Evolutionary conservation across 192 early-diverging fungal genomes (phyloP).

Genomic region (Allomyces javanicus): DNA sequence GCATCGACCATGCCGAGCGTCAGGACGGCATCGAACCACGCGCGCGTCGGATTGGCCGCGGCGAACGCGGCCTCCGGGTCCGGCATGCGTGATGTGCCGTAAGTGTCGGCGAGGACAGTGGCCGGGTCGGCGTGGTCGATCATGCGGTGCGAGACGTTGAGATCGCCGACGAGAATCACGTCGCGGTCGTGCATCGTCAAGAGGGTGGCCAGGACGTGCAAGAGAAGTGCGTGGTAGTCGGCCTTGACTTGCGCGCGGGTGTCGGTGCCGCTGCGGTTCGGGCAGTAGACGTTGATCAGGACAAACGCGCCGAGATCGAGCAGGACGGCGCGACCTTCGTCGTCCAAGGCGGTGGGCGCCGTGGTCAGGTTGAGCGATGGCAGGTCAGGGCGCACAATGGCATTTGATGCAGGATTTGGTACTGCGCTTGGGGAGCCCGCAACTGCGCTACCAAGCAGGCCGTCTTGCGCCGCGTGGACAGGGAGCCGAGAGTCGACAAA

Average conservation of each 20-base stretch:
- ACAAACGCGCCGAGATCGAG: constrained; percentile 57
- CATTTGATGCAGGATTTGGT: not conserved
- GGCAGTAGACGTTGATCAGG: constrained; percentile 54
- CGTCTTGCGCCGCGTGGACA: constrained; percentile 43
- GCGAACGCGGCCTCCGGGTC: constrained; percentile 31
- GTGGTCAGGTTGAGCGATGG: not conserved
- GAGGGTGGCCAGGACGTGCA: constrained; percentile 22
- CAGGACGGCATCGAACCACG: constrained; percentile 45
- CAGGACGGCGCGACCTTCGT: constrained; percentile 48
- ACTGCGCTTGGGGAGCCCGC: not conserved
- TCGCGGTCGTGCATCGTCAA: constrained; percentile 21
- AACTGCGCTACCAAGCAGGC: constrained; percentile 31
- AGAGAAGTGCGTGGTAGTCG: constrained; percentile 24
- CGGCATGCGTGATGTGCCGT: constrained; percentile 19
- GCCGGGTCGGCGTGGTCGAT: constrained; percentile 55
- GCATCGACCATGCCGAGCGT: constrained; percentile 40
- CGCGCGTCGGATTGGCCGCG: constrained; percentile 28
- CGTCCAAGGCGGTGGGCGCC: constrained; percentile 23
- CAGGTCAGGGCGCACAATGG: constrained; percentile 9
- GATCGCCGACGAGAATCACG: constrained; percentile 42
- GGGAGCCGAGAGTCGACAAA: constrained; percentile 29
- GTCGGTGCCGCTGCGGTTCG: constrained; percentile 22
- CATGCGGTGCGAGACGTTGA: constrained; percentile 40
- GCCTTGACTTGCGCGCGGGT: constrained; percentile 29
- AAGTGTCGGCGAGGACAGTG: not conserved